Base-by-base conservation (phyloP, 2,329 filamentous ascomycete species). In the Monosporascus sp. region DNA sequence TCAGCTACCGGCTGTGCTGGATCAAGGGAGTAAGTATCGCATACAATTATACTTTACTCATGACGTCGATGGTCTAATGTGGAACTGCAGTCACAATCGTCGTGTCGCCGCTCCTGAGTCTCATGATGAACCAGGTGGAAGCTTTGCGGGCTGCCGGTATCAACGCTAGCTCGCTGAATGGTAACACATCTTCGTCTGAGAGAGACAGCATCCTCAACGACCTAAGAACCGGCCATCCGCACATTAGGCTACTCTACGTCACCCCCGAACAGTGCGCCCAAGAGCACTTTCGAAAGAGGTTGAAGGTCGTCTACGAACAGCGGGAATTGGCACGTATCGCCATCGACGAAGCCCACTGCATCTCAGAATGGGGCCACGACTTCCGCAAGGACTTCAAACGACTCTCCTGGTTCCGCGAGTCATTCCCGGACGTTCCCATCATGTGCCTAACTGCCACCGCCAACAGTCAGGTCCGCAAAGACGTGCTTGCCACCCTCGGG, bases 361-460 rank as follows among this genome's bases (percentile, higher is more conserved):
- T 97, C 61, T 96, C 90, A 24, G 92, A 97, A 84, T 97, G 93
- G 93, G 93, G 93, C 2, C 92, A 97, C 68, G 93, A 97, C 69
- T 97, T 97, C 67, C 87, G 93, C n/a, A 89, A 86, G 37, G 89
- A 91, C 53, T 97, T 96, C 71, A 91, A 94, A 65, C 82, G 87
- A 20, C 79, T 97, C 6, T 86, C 83, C 2, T 97, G 90, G 84
- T 94, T 97, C 74, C 86, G 89, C 60, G 79, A 83, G 48, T 84
- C 84, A 6, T 91, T 94, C 59, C 89, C 91, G 0, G 81, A 88
- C 52, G 89, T 97, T 0, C 92, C 93, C 5, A 88, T 97, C 56
- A 96, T 94, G 70, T 96, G 91, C 57, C 81, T 96, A 15, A 97
- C 93, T 0, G 93, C 93, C 0, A 97, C 93, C 0, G 93, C 93